phyloP scores from a whole-genome alignment of 2,329 filamentous ascomycete genomes.

The Albifimbria verrucaria region DNA sequence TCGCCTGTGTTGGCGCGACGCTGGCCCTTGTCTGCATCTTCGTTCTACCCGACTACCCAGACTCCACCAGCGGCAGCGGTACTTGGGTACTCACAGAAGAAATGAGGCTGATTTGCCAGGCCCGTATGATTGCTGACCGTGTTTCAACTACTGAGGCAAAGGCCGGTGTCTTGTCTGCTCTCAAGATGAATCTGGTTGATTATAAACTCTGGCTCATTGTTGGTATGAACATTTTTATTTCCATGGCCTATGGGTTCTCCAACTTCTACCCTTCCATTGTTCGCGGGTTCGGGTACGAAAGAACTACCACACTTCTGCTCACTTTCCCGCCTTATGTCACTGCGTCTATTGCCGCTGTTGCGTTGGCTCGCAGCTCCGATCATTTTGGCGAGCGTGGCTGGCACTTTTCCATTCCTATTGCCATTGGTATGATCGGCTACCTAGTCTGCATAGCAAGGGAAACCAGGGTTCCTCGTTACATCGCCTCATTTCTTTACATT shows the following conservation, averaged over 20 bases:
- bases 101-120: slow-evolving; percentile 13
- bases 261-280: slow-evolving; percentile 48
- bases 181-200: slow-evolving; percentile 15
- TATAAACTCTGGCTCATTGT: slow-evolving; percentile 17
- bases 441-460: slow-evolving; percentile 57
- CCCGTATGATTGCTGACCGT: slow-evolving; percentile 11
- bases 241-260: slow-evolving; percentile 28
- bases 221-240: slow-evolving; percentile 16
- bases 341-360: slow-evolving; percentile 51
- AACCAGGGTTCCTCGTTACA: slow-evolving; percentile 14
- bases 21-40: slow-evolving; percentile 18
- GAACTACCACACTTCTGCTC: slow-evolving; percentile 49
- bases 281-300: slow-evolving; percentile 52
- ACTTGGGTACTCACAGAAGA: slow-evolving; percentile 9
- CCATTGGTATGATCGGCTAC: slow-evolving; percentile 52
- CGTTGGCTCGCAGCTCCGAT: slow-evolving; percentile 60
- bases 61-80: not conserved
- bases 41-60: slow-evolving; percentile 15
- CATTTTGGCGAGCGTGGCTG: slow-evolving; percentile 58
- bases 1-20: slow-evolving; percentile 41
- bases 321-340: slow-evolving; percentile 56
- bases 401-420: slow-evolving; percentile 55
- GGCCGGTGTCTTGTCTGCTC: slow-evolving; percentile 12
- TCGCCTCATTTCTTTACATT: slow-evolving; percentile 17
- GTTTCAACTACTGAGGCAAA: slow-evolving; percentile 12